Evolutionary conservation across 768 basidiomycete genomes (phyloP), one percentile per base, ranked within the genome.

Genomic region (Leccinum rimulosum): DNA sequence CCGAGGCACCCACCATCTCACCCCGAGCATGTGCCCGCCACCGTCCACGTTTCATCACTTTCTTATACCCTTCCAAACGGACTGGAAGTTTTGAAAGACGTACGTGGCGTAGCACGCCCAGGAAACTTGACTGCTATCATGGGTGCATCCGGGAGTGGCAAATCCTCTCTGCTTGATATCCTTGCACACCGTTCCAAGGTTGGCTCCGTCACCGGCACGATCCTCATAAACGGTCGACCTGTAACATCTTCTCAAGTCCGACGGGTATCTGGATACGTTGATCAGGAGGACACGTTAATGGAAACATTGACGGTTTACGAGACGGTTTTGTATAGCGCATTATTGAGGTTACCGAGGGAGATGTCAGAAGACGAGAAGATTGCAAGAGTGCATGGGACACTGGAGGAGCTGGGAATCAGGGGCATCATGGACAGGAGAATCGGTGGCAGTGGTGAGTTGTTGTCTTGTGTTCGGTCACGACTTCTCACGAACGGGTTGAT

Each of bases 261-360:
- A 71, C 84, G 86, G 36, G 89, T 98, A 6, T 86, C 89, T 63
- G 97, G 97, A 31, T 99, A 91, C 64, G 97, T 99, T 48, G 96
- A 99, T 70, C 97, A 99, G 74, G 97, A 98, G 73, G 97, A 99
- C 72, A 97, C 94, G 10, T 75, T 99, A 62, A 96, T 99, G 91
- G 85, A 89, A 68, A 98, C 96, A 8, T 77, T 98, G 75, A 99
- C 96, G 3, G 97, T 98, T 22, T 98, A 98, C 73, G 97, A 99
- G 79, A 98, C 95, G 0, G 89, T 99, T 17, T 73, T 98, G 55
- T 97, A 97, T 70, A 95, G 92, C 54, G 97, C 97, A 12, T 70
- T 98, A 50, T 73, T 99, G 67, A 76, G 97, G 63, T 73, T 99
- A 28, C 97, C 97, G 14, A 77, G 95, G 65, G 95, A 97, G 64